These are phyloP conservation scores for Chalciporus sp. DNA, from an alignment of 1,284 basidiomycete species.

Conservation along the genomic window DNA sequence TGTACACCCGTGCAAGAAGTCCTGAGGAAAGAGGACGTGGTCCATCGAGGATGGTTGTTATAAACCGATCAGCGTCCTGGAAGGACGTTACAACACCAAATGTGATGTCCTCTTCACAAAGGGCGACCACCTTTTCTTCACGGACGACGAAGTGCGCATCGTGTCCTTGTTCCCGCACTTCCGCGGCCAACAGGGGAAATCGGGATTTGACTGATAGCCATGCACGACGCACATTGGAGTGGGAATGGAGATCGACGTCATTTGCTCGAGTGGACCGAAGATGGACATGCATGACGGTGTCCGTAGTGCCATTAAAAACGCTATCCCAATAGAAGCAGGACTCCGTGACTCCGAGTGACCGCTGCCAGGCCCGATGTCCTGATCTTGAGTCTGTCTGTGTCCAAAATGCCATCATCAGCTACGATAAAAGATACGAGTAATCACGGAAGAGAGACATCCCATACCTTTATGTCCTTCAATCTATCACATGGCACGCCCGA, in stretches of 20 bases:
- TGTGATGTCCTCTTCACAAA: constrained; percentile 3
- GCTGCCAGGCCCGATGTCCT: background rate
- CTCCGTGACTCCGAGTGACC: constrained; percentile 1
- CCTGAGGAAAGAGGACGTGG: constrained; percentile 2
- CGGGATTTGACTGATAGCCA: constrained; percentile 8
- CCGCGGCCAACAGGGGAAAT: constrained; percentile 8
- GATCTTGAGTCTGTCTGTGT: background rate
- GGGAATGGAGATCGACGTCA: background rate
- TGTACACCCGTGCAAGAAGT: background rate
- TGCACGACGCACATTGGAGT: constrained; percentile 3
- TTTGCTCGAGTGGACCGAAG: constrained; percentile 1
- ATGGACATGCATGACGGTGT: constrained; percentile 10
- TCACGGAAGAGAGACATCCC: no score
- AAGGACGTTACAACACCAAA: constrained; percentile 1
- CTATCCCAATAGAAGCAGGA: constrained; percentile 1
- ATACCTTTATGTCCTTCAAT: no score
- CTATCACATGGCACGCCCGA: no score
- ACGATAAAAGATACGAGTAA: no score
- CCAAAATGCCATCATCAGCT: background rate
- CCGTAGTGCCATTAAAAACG: constrained; percentile 1
- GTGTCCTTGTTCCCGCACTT: constrained; percentile 2
- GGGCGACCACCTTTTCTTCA: background rate
- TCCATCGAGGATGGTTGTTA: constrained; percentile 2
- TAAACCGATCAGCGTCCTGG: constrained; percentile 3
- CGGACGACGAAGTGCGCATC: constrained; percentile 2